A percentile compares a stretch with the other conserved stretches of the same genome.
Conservation (phyloP, 75 land plant species). For the Cryptomeria japonica region DNA sequence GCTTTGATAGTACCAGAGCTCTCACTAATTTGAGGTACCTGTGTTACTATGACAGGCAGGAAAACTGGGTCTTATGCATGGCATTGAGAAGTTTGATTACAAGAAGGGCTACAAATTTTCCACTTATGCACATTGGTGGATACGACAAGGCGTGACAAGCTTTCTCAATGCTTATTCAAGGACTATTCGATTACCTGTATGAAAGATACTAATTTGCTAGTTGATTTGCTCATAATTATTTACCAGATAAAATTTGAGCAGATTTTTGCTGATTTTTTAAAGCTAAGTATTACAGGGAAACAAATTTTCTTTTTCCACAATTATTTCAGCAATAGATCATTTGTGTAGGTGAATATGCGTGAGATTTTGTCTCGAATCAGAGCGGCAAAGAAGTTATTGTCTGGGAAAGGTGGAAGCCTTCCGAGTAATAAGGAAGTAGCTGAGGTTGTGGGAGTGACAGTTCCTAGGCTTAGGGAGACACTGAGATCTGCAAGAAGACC, state of each 20-base stretch:
- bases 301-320: not conserved
- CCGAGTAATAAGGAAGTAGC: constrained; percentile 82
- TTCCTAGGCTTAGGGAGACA: constrained; percentile 55
- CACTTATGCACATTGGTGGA: constrained; percentile 84
- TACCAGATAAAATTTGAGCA: not conserved
- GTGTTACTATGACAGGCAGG: constrained; percentile 52
- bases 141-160: constrained; percentile 52
- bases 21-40: not conserved
- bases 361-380: constrained; percentile 46
- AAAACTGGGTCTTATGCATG: constrained; percentile 66
- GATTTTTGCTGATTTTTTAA: not conserved
- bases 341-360: constrained; percentile 60
- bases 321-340: not conserved
- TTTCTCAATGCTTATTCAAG: constrained; percentile 64
- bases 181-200: constrained; percentile 69
- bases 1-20: not conserved
- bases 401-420: constrained; percentile 46
- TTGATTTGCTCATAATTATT: not conserved
- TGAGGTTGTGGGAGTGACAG: constrained; percentile 58
- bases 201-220: not conserved
- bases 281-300: not conserved
- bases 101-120: constrained; percentile 69
- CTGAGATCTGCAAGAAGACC: constrained; percentile 41
- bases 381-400: constrained; percentile 50
- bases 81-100: constrained; percentile 66